Evolutionary conservation across 2,329 filamentous ascomycete genomes (phyloP).

Genomic region (Clarireedia homoeocarpa): DNA sequence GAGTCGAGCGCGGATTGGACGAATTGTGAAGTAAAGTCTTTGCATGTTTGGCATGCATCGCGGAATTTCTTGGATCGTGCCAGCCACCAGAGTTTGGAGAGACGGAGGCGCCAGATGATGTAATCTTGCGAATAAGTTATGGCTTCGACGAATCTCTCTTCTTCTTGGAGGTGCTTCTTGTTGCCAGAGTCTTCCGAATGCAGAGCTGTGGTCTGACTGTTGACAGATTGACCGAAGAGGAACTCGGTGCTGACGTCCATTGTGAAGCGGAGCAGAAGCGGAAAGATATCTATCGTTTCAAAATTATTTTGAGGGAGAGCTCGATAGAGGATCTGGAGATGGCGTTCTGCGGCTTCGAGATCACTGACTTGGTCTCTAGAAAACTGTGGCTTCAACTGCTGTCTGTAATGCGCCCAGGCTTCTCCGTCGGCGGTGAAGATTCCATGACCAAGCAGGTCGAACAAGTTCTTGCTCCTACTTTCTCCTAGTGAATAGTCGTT

Average conservation of each 20-base stretch:
- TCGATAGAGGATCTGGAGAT: constrained; percentile 38
- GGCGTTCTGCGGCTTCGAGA: constrained; percentile 35
- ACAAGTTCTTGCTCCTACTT: constrained; percentile 26
- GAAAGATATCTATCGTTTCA: constrained; percentile 33
- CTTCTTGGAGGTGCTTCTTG: constrained; percentile 10
- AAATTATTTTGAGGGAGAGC: constrained; percentile 16
- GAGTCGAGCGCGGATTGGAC: constrained; percentile 20
- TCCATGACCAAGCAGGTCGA: constrained; percentile 29
- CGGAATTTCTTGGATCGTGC: constrained; percentile 25
- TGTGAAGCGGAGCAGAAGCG: constrained; percentile 42
- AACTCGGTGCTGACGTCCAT: constrained; percentile 48
- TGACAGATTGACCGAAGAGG: constrained; percentile 43
- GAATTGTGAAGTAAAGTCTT: constrained; percentile 23
- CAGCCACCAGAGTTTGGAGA: constrained; percentile 23
- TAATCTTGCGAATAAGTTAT: constrained; percentile 32
- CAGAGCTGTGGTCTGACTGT: constrained; percentile 34
- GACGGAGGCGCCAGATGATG: constrained; percentile 26
- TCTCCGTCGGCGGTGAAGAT: constrained; percentile 35
- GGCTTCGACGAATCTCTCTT: constrained; percentile 31
- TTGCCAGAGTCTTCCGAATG: constrained; percentile 20
- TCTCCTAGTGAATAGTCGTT: constrained; percentile 30
- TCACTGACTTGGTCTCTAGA: constrained; percentile 28
- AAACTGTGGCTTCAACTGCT: constrained; percentile 33
- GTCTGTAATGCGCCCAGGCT: constrained; percentile 32
- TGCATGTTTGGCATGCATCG: constrained; percentile 22